Percentiles rank a stretch among this genome's conserved stretches.
phyloP scores from a whole-genome alignment of 345 rosid species.

The Dovyalis caffra region DNA sequence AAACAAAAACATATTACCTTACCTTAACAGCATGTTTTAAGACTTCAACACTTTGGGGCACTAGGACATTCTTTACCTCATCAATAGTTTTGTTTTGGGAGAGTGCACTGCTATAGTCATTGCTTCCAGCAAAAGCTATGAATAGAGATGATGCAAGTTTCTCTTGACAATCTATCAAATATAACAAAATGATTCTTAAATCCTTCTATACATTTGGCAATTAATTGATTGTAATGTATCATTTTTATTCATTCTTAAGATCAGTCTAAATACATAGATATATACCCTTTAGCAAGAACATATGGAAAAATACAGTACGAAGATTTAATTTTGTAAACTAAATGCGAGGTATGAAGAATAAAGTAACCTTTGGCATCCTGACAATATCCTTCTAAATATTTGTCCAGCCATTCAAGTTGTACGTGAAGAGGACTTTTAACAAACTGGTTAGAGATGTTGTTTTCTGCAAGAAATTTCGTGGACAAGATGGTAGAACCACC shows the following conservation, averaged over 20 bases:
- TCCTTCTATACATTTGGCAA: not conserved
- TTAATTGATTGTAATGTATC: not conserved
- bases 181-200: not conserved
- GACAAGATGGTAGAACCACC: conserved; percentile 5
- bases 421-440: not conserved
- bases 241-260: no score
- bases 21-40: conserved; percentile 8
- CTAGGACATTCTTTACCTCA: not conserved
- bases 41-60: conserved; percentile 5
- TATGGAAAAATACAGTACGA: no score
- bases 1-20: not conserved
- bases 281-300: no score
- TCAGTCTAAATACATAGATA: no score
- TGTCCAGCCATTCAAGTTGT: conserved; percentile 1
- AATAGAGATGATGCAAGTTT: conserved; percentile 16
- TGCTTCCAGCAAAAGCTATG: conserved; percentile 21
- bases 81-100: not conserved
- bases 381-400: not conserved
- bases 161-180: not conserved
- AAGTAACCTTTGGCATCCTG: not conserved
- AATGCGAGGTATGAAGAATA: no score
- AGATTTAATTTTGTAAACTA: no score
- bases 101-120: conserved; percentile 12
- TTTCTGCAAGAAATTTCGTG: not conserved
- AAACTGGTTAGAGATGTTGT: not conserved